phyloP scores from a whole-genome alignment of 148 eudicot species.

The Polygonum maritimum region DNA sequence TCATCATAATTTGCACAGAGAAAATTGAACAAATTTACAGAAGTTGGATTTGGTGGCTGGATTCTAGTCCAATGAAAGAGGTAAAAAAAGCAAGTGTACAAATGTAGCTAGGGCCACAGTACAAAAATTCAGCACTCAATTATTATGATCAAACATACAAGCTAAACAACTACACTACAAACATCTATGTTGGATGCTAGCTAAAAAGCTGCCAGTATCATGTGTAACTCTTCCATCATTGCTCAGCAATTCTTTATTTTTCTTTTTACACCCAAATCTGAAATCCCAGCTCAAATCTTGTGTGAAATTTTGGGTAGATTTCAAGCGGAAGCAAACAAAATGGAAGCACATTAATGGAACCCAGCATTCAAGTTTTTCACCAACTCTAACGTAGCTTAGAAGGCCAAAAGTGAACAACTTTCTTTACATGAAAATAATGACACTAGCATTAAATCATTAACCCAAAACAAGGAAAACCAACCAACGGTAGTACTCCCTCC shows the following conservation, averaged over 20 bases:
- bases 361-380: neutral
- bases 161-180: neutral
- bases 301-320: neutral
- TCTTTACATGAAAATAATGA: neutral
- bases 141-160: neutral
- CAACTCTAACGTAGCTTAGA: neutral
- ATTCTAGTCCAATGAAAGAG: neutral
- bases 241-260: neutral
- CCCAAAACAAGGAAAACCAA: neutral
- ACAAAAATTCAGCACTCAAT: neutral
- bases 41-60: too few relatives aligned
- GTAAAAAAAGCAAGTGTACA: too few relatives aligned
- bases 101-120: neutral
- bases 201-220: neutral
- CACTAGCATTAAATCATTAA: neutral
- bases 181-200: neutral
- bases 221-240: neutral
- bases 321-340: conserved; percentile 6
- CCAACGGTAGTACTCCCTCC: neutral
- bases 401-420: neutral
- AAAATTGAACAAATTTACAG: neutral
- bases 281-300: neutral
- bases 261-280: neutral
- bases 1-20: neutral
- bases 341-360: neutral